A percentile compares a stretch with the other conserved stretches of the same genome.
Evolutionary conservation across 768 basidiomycete genomes (phyloP).

Genomic region (Boletus speciosus): DNA sequence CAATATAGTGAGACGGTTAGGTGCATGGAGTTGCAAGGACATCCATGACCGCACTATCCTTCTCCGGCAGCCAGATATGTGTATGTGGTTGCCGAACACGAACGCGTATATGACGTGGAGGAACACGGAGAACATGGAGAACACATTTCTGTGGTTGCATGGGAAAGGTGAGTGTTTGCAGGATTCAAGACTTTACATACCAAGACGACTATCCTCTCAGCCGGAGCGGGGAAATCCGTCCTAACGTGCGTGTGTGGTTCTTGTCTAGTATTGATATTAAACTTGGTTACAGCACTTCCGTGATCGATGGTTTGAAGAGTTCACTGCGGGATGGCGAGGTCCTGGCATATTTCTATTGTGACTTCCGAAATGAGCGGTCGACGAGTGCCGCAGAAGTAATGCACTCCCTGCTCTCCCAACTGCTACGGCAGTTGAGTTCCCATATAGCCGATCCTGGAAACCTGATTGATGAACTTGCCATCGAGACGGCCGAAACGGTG

Average conservation of each 20-base stretch:
- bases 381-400: constrained; percentile 10
- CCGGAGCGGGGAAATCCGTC: constrained; percentile 16
- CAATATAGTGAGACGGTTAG: neutral
- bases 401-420: constrained; percentile 16
- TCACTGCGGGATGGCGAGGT: neutral
- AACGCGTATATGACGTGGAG: constrained; percentile 5
- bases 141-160: constrained; percentile 11
- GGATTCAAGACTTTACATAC: neutral
- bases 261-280: neutral
- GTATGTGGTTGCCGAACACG: constrained; percentile 9
- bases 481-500: neutral
- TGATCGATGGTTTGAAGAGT: constrained; percentile 5
- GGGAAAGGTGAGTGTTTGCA: constrained; percentile 9
- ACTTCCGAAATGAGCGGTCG: constrained; percentile 14
- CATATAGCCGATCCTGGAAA: neutral
- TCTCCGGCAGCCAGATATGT: constrained; percentile 7
- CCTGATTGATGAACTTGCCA: neutral
- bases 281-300: constrained; percentile 2
- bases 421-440: neutral
- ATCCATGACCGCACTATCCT: neutral
- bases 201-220: neutral
- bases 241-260: neutral
- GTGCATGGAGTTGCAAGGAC: constrained; percentile 1
- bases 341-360: constrained; percentile 19
- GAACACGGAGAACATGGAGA: neutral